phyloP scores from a whole-genome alignment of 1,139 yeast species.

The Scheffersomyces parashehatae region DNA sequence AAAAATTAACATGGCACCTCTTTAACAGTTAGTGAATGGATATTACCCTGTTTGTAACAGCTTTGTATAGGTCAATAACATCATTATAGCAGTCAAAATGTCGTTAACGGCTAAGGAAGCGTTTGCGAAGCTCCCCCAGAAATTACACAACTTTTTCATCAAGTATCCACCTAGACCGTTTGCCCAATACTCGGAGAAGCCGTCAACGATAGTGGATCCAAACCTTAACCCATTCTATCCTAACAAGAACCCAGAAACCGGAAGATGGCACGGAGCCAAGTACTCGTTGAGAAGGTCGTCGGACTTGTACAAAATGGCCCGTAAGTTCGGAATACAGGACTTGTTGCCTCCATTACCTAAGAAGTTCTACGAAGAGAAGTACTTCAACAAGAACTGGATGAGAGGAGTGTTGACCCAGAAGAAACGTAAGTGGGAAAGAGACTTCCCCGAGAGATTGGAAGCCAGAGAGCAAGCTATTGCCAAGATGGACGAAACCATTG shows the following conservation, averaged over 20 bases:
- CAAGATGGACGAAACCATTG: conserved; percentile 71
- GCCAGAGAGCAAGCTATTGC: conserved; percentile 67
- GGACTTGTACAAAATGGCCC: conserved; percentile 81
- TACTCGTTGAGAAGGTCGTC: conserved; percentile 84
- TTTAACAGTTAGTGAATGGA: no score
- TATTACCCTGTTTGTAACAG: no score
- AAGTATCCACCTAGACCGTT: conserved; percentile 88
- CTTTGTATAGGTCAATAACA: no score
- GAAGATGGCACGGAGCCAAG: conserved; percentile 73
- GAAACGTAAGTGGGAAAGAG: conserved; percentile 80
- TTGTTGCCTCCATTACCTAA: conserved; percentile 76
- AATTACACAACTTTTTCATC: conserved; percentile 72
- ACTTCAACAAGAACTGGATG: conserved; percentile 70
- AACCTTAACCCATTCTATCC: conserved; percentile 87
- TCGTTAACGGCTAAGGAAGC: conserved; percentile 34
- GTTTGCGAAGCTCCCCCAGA: conserved; percentile 66
- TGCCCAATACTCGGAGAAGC: conserved; percentile 60
- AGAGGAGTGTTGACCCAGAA: conserved; percentile 78
- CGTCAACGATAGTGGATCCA: conserved; percentile 65
- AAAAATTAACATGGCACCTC: no score
- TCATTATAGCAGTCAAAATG: conserved; percentile 11
- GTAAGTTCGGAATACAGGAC: conserved; percentile 75
- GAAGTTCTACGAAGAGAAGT: conserved; percentile 79
- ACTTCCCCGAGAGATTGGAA: conserved; percentile 58
- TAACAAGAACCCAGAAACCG: conserved; percentile 80